phyloP scores from a whole-genome alignment of 2,329 filamentous ascomycete genomes.

The Verticillium nonalfalfae region DNA sequence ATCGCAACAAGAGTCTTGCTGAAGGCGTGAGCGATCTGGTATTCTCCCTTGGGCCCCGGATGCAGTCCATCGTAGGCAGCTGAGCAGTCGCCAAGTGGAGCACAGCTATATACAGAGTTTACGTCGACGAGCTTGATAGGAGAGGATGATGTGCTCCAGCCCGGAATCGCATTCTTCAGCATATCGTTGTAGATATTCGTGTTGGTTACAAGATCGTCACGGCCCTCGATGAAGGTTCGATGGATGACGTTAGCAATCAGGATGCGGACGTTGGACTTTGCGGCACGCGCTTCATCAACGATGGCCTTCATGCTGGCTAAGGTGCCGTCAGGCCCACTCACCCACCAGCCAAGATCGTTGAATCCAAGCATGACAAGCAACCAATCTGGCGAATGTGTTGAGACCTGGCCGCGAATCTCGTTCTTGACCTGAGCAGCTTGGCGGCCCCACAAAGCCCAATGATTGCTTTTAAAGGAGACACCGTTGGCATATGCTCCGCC shows the following conservation, averaged over 20 bases:
- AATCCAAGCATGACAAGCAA: conserved; percentile 26
- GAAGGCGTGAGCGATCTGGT: conserved; percentile 33
- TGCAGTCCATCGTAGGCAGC: conserved; percentile 28
- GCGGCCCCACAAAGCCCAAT: conserved; percentile 26
- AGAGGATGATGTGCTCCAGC: too few species aligned
- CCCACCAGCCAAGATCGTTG: conserved; percentile 25
- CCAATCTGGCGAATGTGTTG: conserved; percentile 21
- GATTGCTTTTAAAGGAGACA: conserved; percentile 20
- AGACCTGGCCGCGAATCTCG: conserved; percentile 19
- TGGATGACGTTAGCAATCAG: conserved; percentile 23
- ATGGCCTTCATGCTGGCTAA: conserved; percentile 18
- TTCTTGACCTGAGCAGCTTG: conserved; percentile 22
- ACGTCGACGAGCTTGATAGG: too few species aligned
- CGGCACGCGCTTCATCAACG: conserved; percentile 20
- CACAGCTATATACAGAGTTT: too few species aligned
- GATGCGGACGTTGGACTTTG: conserved; percentile 18
- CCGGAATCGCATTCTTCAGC: too few species aligned
- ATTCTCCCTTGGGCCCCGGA: conserved; percentile 32
- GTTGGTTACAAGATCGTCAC: conserved; percentile 15
- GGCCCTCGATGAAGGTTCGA: conserved; percentile 13
- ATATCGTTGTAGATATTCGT: conserved; percentile 18
- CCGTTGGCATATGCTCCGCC: conserved; percentile 23
- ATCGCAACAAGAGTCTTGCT: conserved; percentile 20
- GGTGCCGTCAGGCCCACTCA: conserved; percentile 11
- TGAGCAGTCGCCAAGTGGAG: too few species aligned